These are phyloP conservation scores for Elaeis oleifera DNA, from an alignment of 202 grass and related monocot species.

Conservation along the genomic window DNA sequence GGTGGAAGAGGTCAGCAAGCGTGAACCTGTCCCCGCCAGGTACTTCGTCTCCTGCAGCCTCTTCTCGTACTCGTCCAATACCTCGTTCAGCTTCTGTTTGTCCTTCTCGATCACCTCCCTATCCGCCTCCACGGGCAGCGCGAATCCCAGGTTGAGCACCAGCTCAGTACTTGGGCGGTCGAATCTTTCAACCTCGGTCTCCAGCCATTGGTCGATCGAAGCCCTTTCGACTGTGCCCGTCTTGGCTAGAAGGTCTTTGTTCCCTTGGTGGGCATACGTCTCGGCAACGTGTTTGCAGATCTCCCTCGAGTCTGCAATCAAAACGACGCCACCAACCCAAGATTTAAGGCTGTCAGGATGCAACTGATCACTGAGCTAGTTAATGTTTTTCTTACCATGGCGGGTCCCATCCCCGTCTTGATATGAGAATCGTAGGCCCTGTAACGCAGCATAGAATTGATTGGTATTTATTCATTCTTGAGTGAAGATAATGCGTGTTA, in stretches of 20 bases:
- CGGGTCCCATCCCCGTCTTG: not conserved
- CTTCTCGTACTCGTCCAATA: slow-evolving; percentile 73
- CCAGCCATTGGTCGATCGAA: slow-evolving; percentile 6
- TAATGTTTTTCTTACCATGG: not conserved
- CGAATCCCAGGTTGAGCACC: slow-evolving; percentile 37
- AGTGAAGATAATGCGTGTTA: no score
- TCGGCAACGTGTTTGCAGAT: not conserved
- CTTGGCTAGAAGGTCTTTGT: not conserved
- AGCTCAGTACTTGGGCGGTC: not conserved
- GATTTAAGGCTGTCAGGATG: no score
- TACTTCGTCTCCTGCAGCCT: slow-evolving; percentile 37
- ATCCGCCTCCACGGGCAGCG: slow-evolving; percentile 23
- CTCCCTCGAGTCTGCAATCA: not conserved
- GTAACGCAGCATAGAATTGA: not conserved
- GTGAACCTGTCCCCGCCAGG: slow-evolving; percentile 60
- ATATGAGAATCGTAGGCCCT: slow-evolving; percentile 9
- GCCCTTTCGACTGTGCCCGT: not conserved
- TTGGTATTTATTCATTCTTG: no score
- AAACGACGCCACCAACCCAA: not conserved
- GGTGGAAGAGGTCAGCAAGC: slow-evolving; percentile 64
- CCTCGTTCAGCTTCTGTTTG: slow-evolving; percentile 37
- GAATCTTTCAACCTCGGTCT: not conserved
- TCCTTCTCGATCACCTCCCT: slow-evolving; percentile 29
- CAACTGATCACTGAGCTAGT: no score
- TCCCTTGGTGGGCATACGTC: not conserved